A percentile compares a stretch with the other conserved stretches of the same genome.
Conservation (phyloP, 2,329 filamentous ascomycete species). For the Rhynchosporium graminicola region DNA sequence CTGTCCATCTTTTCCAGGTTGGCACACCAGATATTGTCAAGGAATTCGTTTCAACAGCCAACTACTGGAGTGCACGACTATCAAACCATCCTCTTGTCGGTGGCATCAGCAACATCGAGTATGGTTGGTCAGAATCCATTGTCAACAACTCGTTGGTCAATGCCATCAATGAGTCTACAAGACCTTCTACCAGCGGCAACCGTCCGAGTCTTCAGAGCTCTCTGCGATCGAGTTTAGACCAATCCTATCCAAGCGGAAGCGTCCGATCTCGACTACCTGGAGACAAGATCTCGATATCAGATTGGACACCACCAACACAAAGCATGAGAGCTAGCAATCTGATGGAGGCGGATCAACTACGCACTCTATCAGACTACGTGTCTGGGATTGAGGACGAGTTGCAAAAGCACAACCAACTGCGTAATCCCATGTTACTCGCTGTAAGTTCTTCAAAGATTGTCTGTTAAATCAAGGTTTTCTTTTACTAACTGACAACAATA, state of each 20-base stretch:
- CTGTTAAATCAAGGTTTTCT: background rate
- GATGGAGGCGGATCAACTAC: slow-evolving; percentile 78
- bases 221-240: slow-evolving; percentile 59
- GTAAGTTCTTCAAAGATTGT: slow-evolving; percentile 44
- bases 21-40: slow-evolving; percentile 92
- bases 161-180: slow-evolving; percentile 52
- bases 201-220: slow-evolving; percentile 55
- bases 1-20: slow-evolving; percentile 97
- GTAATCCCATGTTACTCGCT: slow-evolving; percentile 83
- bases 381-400: slow-evolving; percentile 83
- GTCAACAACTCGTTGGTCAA: slow-evolving; percentile 55
- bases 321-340: slow-evolving; percentile 83
- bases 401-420: slow-evolving; percentile 82
- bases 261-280: slow-evolving; percentile 68
- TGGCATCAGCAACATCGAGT: slow-evolving; percentile 95
- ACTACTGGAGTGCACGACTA: slow-evolving; percentile 95
- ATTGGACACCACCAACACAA: slow-evolving; percentile 87
- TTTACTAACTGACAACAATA: slow-evolving; percentile 33
- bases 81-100: slow-evolving; percentile 92
- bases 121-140: slow-evolving; percentile 89
- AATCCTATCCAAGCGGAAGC: slow-evolving; percentile 37
- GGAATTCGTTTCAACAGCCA: slow-evolving; percentile 91
- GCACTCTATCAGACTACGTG: slow-evolving; percentile 75
- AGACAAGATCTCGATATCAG: slow-evolving; percentile 79
- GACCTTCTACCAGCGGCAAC: slow-evolving; percentile 35